These are phyloP conservation scores for Phycomyces nitens DNA, from an alignment of 192 early-diverging fungal species.

Conservation along the genomic window DNA sequence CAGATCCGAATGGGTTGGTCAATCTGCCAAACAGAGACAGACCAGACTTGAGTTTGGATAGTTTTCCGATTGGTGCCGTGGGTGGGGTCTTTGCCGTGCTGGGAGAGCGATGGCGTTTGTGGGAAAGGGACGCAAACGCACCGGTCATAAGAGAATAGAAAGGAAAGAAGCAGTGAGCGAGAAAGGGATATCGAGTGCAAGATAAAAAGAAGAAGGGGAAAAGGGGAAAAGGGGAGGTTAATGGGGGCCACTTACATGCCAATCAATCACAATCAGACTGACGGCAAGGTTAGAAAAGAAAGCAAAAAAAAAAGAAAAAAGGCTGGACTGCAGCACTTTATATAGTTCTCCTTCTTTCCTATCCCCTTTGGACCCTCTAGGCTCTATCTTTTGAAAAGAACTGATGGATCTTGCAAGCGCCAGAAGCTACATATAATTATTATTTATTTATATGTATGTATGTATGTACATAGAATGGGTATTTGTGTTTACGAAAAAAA, in stretches of 20 bases:
- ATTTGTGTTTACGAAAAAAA: no score
- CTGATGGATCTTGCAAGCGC: background rate
- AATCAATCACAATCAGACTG: background rate
- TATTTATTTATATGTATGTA: no score
- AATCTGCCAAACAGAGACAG: constrained; percentile 3
- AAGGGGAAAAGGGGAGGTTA: no score
- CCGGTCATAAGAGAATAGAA: constrained; percentile 11
- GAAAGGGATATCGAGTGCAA: background rate
- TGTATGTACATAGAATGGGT: no score
- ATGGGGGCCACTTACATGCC: no score
- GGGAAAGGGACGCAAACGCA: constrained; percentile 6
- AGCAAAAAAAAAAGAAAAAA: background rate
- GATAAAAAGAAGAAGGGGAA: background rate
- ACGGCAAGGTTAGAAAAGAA: background rate
- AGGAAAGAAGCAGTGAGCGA: background rate
- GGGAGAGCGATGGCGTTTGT: constrained; percentile 18
- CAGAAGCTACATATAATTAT: no score
- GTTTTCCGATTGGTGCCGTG: constrained; percentile 1
- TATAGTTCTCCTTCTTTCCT: background rate
- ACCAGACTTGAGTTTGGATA: constrained; percentile 13
- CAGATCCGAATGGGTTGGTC: background rate
- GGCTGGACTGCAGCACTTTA: background rate
- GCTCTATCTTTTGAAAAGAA: background rate
- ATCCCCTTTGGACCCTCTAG: background rate
- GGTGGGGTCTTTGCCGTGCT: constrained; percentile 3